Evolutionary conservation across 371 early-diverging fungal species (phyloP), one percentile per base, ranked within the genome.

Genomic region (Syncephalastrum monosporum): DNA sequence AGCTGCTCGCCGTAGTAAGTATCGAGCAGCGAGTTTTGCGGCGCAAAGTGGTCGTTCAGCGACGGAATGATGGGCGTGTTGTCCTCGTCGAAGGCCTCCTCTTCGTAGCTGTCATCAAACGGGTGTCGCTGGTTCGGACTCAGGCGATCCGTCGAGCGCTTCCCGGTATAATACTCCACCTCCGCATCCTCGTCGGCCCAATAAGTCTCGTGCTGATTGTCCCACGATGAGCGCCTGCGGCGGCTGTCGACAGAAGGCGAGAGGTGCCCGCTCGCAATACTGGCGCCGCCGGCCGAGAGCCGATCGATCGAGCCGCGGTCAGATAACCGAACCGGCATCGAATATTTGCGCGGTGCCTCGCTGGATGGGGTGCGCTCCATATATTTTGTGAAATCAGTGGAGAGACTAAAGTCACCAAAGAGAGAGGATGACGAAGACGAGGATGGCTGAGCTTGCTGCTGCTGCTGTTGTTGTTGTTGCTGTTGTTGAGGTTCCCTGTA

Each of bases 1-100:
- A 75, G 57, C 38, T 78, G 75, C 16, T 75, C 71, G n/a, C 72
- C 75, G 5, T 71, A 50, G 54, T 73, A 71, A 3, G 59, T 72
- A 50, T 76, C 77, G 41, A 76, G 55, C 13, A 78, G 56, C 25
- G 69, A 71, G 46, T 74, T 78, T 47, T 75, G 71, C 12, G 75
- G 71, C 24, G 78, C 78, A 73, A 78, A 78, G 46, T 75, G 71
- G 55, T 78, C 78, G 5, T 68, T 63, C 38, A 78, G 56, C 2
- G 69, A 59, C 24, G 78, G 78, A 46, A 78, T 78, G 41, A 72
- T 57, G 29, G 78, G 78, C 10, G 69, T 69, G 44, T 67, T 66
- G 38, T 63, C 58, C 16, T 55, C 55, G 23, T 42, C 19, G 16
- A 21, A 50, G 41, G 24, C 19, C 10, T 50, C 45, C 8, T 52